phyloP scores from a whole-genome alignment of 352 stramenopile genomes.

The Phytophthora capsici region DNA sequence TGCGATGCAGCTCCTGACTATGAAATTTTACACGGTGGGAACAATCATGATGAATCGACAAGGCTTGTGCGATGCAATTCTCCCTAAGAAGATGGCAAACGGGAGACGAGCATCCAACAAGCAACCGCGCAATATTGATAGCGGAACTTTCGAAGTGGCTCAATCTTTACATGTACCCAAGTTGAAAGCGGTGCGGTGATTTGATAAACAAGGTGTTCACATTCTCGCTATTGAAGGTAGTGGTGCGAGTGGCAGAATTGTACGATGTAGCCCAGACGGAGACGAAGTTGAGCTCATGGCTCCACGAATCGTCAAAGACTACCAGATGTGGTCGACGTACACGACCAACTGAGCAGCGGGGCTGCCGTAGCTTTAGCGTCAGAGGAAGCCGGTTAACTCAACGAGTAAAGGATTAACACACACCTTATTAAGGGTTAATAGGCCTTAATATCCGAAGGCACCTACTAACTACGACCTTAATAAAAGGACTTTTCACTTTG shows the following conservation, averaged over 20 bases:
- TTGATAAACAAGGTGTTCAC: slow-evolving; percentile 10
- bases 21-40: slow-evolving; percentile 21
- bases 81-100: slow-evolving; percentile 11
- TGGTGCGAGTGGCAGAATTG: slow-evolving; percentile 1
- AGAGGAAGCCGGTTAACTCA: too few species aligned
- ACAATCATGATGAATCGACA: slow-evolving; percentile 8
- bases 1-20: slow-evolving; percentile 17
- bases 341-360: background rate
- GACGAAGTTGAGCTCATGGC: slow-evolving; percentile 9
- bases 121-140: slow-evolving; percentile 1
- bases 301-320: slow-evolving; percentile 12
- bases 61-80: slow-evolving; percentile 13
- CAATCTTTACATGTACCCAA: background rate
- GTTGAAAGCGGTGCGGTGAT: slow-evolving; percentile 3
- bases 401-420: too few species aligned
- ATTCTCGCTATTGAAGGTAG: slow-evolving; percentile 5
- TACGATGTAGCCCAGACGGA: background rate
- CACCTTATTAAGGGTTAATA: too few species aligned
- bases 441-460: too few species aligned
- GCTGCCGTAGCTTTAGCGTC: too few species aligned
- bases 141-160: slow-evolving; percentile 1
- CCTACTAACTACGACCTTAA: too few species aligned
- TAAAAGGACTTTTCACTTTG: too few species aligned
- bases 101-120: slow-evolving; percentile 12
- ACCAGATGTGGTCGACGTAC: background rate